Conservation (phyloP, 1,284 basidiomycete species). For the Sanghuangporus baumii region DNA sequence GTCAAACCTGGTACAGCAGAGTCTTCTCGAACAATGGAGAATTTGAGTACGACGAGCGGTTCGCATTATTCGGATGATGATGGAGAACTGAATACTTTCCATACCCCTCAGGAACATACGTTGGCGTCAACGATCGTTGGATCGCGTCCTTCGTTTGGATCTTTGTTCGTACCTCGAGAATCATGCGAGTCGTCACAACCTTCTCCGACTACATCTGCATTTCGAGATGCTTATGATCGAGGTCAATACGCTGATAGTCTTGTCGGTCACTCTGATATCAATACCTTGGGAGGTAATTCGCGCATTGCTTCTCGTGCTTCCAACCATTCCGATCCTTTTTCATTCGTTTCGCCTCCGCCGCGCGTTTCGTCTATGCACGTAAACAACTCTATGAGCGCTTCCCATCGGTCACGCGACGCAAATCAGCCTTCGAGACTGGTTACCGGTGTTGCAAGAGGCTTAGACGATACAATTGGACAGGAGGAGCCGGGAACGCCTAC, state of each 20-base stretch:
- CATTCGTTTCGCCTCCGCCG: constrained; percentile 48
- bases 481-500: constrained; percentile 11
- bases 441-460: not conserved
- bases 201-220: constrained; percentile 64
- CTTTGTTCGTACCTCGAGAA: constrained; percentile 28
- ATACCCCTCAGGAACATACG: constrained; percentile 16
- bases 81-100: constrained; percentile 24
- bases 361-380: constrained; percentile 36
- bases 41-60: constrained; percentile 23
- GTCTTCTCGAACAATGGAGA: not conserved
- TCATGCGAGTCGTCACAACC: constrained; percentile 54
- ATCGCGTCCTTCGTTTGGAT: constrained; percentile 31
- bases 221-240: constrained; percentile 50
- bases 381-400: constrained; percentile 20
- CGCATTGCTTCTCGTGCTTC: constrained; percentile 46
- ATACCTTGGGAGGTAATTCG: constrained; percentile 27
- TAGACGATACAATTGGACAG: not conserved
- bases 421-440: constrained; percentile 16
- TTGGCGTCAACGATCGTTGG: constrained; percentile 21
- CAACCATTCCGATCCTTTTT: constrained; percentile 37
- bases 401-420: constrained; percentile 14
- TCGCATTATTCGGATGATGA: constrained; percentile 27
- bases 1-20: not conserved
- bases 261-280: constrained; percentile 14
- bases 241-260: constrained; percentile 22